Evolutionary conservation across 225 moss, liverwort and hornwort genomes (phyloP), one percentile per base, ranked within the genome.

Genomic region (Bryum argenteum): DNA sequence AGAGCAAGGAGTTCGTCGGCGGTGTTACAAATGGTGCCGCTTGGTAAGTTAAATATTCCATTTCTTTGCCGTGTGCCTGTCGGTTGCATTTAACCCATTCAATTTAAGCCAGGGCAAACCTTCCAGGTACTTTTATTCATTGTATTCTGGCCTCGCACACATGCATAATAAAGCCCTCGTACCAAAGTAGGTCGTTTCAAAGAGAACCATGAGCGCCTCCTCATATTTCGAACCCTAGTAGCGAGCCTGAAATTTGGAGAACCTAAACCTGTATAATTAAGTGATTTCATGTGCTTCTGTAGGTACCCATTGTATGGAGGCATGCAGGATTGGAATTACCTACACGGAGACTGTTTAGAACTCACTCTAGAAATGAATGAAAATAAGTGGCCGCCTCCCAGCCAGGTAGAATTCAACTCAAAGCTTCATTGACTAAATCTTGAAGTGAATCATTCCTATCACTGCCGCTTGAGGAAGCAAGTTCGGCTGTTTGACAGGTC

Each of bases 281-380:
- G 21, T 11, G 8, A 43, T 55, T 23, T 6, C 39, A 4, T 70
- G 7, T 47, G 56, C 58, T 65, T 58, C 11, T 71, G 62, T 72
- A 94, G 94, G 94, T 95, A 92, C 67, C 89, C 92, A 68, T 77
- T 95, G 19, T 95, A 95, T 78, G 94, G 94, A 58, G 94, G 94
- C 59, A 95, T 95, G 92, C 94, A 95, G 75, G 94, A 95, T 73
- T 95, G 92, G 94, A 95, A 95, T 75, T 95, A 95, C 63, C 82
- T 92, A 52, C 73, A 92, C 65, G 92, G 94, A 26, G 78, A 89
- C 72, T 95, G 92, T 77, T 82, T 95, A 62, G 94, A 95, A 57
- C 89, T 95, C 26, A 95, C 94, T 24, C 66, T 95, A 78, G 94
- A 95, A 82, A 87, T 95, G 84, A 84, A 81, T 72, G 87, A 85